Evolutionary conservation across 768 basidiomycete genomes (phyloP), one percentile per base, ranked within the genome.

Genomic region (Leccinum variicolor): DNA sequence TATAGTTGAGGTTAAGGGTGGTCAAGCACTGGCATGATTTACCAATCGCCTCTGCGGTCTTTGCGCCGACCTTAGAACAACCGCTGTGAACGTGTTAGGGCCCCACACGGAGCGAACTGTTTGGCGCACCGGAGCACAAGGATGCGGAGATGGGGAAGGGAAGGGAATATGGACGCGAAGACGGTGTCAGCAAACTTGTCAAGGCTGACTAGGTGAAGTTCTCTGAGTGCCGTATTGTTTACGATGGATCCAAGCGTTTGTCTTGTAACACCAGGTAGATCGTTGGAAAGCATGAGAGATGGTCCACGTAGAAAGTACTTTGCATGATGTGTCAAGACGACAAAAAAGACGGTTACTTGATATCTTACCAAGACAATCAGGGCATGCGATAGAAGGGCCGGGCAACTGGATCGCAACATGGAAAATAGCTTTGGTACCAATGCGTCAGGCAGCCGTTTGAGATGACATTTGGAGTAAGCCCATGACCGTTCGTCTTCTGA

Each of bases 291-390:
- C 2, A 70, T 60, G 45, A 89, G 67, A 1, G 77, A 74, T 10
- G 75, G 64, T 0, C 87, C 85, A 15, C 83, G 79, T 33, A 88
- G 61, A 64, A 89, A 84, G 66, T 84, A 78, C 84, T 88, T 61
- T 41, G 9, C 9, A 4, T n/a, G n/a, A n/a, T 10, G n/a, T n/a
- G 9, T n/a, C 17, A 41, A 41, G 39, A n/a, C 39, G 39, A 48
- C 15, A 26, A 19, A 2, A 29, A 19, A 13, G 2, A 46, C 26
- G 3, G 28, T 21, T 47, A 14, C 14, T 28, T 17, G 25, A 13
- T 13, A 29, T 58, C 79, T 56, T 61, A 86, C 86, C 60, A 83
- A 75, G 36, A 75, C 74, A 34, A 89, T 84, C 15, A 87, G 72
- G 17, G 79, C 80, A 57, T 31, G 31, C 31, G 31, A 31, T 31